A percentile compares a stretch with the other conserved stretches of the same genome.
Evolutionary conservation across 73 alveolate genomes (phyloP).

Genomic region (Tetrahymena malaccensis): DNA sequence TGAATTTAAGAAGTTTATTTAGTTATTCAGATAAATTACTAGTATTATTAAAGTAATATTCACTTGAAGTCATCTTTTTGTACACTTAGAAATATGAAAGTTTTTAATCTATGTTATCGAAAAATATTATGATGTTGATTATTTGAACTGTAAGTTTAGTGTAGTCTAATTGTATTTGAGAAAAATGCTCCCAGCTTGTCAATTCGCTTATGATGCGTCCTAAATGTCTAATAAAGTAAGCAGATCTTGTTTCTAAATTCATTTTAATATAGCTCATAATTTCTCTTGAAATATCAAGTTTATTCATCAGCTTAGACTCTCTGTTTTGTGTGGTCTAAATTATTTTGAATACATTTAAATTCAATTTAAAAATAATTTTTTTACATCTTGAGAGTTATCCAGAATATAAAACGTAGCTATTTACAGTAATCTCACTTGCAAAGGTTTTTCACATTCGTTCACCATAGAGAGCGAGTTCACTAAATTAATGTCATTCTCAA

Average conservation of each 20-base stretch:
- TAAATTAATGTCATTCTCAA: constrained; percentile 15
- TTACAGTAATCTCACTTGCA: constrained; percentile 20
- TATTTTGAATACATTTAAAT: background rate
- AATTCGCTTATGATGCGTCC: background rate
- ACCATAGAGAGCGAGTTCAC: constrained; percentile 3
- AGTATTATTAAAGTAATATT: background rate
- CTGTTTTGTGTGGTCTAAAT: background rate
- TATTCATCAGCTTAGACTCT: background rate
- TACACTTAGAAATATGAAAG: background rate
- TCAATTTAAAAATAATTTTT: background rate
- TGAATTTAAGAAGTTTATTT: background rate
- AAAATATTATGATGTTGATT: background rate
- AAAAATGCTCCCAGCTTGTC: background rate
- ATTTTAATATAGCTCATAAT: background rate
- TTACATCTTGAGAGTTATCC: background rate
- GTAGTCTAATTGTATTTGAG: background rate
- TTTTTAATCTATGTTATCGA: background rate
- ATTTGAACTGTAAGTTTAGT: background rate
- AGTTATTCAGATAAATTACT: background rate
- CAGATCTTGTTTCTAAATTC: background rate
- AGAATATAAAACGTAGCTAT: constrained; percentile 20
- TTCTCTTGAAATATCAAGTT: background rate
- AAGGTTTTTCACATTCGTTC: constrained; percentile 38
- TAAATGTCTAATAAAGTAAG: background rate
- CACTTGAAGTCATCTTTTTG: background rate